Conservation (phyloP, 768 basidiomycete genomes). For the Hypsizygus marmoreus region DNA sequence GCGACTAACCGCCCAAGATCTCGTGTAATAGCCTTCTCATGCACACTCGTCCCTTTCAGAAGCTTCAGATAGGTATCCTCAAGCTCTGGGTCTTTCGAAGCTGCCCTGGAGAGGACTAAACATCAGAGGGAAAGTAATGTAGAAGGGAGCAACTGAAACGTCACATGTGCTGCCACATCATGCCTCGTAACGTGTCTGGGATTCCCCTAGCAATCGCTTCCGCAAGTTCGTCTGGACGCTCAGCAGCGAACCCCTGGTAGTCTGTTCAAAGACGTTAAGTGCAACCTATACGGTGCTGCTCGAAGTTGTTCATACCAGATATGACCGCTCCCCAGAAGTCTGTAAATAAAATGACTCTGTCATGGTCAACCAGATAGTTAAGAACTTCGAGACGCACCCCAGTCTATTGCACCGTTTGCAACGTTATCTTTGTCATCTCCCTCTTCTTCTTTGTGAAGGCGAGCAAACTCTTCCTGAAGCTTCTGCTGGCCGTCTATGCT, state of each 20-base stretch:
- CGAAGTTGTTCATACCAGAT: constrained; percentile 60
- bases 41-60: constrained; percentile 79
- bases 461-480: constrained; percentile 75
- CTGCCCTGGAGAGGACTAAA: constrained; percentile 58
- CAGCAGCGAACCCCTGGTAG: constrained; percentile 85
- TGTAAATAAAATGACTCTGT: constrained; percentile 27
- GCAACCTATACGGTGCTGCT: too few relatives aligned
- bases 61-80: constrained; percentile 82
- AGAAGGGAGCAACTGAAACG: constrained; percentile 5
- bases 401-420: constrained; percentile 62
- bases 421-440: constrained; percentile 35
- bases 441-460: constrained; percentile 59
- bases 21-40: constrained; percentile 92
- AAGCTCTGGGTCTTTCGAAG: constrained; percentile 87
- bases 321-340: constrained; percentile 97
- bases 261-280: constrained; percentile 43
- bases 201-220: constrained; percentile 92
- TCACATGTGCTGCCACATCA: constrained; percentile 97
- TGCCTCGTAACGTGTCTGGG: constrained; percentile 83
- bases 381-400: constrained; percentile 54
- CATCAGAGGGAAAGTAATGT: constrained; percentile 11
- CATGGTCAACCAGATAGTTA: neutral
- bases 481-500: constrained; percentile 69
- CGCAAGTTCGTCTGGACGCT: constrained; percentile 76
- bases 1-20: constrained; percentile 77